Evolutionary conservation across 1,139 yeast genomes (phyloP), one percentile per base, ranked within the genome.

Genomic region (Yamadazyma kanchanaburiensis): DNA sequence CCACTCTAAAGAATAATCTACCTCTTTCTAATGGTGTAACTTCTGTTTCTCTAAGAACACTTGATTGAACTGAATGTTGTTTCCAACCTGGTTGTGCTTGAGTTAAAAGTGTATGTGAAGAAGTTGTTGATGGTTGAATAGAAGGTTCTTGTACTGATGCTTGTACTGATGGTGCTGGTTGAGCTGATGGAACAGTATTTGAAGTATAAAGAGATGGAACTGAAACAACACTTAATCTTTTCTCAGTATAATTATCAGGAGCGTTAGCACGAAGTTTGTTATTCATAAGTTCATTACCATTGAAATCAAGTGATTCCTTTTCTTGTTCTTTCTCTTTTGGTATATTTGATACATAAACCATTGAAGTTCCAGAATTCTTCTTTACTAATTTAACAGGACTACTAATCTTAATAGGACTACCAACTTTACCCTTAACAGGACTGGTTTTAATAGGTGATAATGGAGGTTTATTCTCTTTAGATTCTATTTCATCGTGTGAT

Each of bases 1-100:
- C 64, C 15, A 88, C 68, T 33, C 80, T 67, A 26, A 88, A 64
- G 56, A 86, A 88, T 18, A 88, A 56, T 25, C 87, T 69, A 4
- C 96, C 96, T 35, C 75, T 61, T 52, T 86, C 95, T n/a, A 42
- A 30, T n/a, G 45, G 39, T 16, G 37, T 30, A 12, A 40, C 38
- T 23, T 38, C 45, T n/a, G 27, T 31, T 23, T 43, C 48, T 24
- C 44, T 30, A 5, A 43, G 21, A n/a, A 43, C 47, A 33, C 46
- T 42, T 4, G 39, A 36, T 28, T 42, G 48, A 3, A 39, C 28
- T 7, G 48, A 42, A 17, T 42, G 38, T 19, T 42, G 44, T 25
- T 42, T 43, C 47, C 46, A 42, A n/a, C 18, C 24, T 26, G 28
- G 34, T 18, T 21, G 29, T 13, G 31, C 31, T 13, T 15, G 28